Conservation (phyloP, 2,329 filamentous ascomycete species). For the Penicillium corylophilum region DNA sequence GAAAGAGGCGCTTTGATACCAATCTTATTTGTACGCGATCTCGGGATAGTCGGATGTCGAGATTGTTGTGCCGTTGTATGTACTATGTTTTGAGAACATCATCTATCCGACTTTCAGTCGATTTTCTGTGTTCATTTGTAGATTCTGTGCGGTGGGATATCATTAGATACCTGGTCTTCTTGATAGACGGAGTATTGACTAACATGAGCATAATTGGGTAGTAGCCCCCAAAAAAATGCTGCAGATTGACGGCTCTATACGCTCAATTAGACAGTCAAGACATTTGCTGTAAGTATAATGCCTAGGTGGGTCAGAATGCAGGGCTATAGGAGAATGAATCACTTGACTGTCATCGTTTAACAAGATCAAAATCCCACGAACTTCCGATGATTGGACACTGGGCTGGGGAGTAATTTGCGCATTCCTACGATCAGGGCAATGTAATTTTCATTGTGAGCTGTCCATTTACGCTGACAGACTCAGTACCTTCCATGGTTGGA, state of each 20-base stretch:
- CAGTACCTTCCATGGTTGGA: neutral
- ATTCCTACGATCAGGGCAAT: too few species aligned
- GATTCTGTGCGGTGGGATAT: neutral
- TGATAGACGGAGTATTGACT: neutral
- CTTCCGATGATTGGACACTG: neutral
- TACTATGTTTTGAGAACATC: constrained; percentile 27
- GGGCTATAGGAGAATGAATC: neutral
- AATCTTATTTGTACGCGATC: constrained; percentile 21
- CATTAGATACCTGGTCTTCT: neutral
- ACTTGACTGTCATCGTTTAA: too few species aligned
- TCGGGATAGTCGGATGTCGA: constrained; percentile 16
- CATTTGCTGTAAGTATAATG: neutral
- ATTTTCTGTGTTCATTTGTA: constrained; percentile 15
- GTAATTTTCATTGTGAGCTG: neutral
- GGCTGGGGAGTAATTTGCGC: neutral
- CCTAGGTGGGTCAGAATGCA: neutral
- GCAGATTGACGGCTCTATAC: neutral
- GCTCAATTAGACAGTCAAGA: neutral
- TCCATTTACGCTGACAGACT: neutral
- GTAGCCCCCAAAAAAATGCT: neutral
- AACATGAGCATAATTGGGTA: neutral
- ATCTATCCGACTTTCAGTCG: constrained; percentile 23
- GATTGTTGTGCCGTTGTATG: constrained; percentile 20
- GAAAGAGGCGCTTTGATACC: constrained; percentile 26
- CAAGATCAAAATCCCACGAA: neutral